phyloP scores from a whole-genome alignment of 2,329 filamentous ascomycete species.

The Cordyceps javanica region DNA sequence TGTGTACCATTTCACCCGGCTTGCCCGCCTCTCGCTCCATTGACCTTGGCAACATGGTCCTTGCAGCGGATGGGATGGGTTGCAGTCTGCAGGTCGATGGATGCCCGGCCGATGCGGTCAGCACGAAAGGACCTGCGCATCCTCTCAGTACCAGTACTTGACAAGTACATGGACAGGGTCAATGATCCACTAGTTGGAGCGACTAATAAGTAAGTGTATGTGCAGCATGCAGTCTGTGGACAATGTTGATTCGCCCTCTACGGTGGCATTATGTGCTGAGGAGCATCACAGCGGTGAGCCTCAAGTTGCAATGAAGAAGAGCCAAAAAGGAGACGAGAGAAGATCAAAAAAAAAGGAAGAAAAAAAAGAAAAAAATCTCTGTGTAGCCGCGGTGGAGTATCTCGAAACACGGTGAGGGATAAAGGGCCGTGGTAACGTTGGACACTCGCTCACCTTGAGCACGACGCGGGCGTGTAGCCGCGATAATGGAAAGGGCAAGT shows the following conservation, averaged over 20 bases:
- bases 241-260: too few relatives aligned
- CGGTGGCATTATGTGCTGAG: too few relatives aligned
- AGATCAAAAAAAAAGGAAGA: too few relatives aligned
- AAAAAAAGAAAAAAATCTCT: too few relatives aligned
- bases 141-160: not conserved
- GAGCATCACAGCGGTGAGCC: too few relatives aligned
- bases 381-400: not conserved
- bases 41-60: not conserved
- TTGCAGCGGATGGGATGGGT: not conserved
- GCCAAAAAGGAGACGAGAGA: too few relatives aligned
- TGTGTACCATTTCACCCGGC: too few relatives aligned
- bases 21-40: not conserved
- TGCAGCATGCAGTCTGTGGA: too few relatives aligned
- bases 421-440: not conserved
- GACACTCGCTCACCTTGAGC: not conserved
- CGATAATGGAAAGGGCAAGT: not conserved
- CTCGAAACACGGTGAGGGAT: not conserved
- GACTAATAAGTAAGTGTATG: too few relatives aligned
- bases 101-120: conserved; percentile 4
- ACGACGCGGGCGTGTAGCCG: not conserved
- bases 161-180: too few relatives aligned
- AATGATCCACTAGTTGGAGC: not conserved
- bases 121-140: not conserved
- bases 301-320: too few relatives aligned
- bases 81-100: not conserved